These are phyloP conservation scores for Daldinia vernicosa DNA, from an alignment of 495 filamentous ascomycete species.

Conservation along the genomic window DNA sequence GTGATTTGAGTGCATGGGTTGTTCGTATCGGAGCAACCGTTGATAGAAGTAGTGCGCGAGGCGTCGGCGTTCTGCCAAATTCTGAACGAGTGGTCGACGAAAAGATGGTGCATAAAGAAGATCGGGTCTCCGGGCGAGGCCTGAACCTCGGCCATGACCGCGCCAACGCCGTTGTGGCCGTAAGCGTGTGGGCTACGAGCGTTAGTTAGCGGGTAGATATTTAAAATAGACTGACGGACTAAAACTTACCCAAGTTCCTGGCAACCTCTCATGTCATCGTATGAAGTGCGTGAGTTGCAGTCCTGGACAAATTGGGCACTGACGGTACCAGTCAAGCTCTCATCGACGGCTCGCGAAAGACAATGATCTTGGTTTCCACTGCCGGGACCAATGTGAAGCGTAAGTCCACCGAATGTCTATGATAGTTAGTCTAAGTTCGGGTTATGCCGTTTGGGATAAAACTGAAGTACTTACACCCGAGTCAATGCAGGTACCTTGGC, in stretches of 20 bases:
- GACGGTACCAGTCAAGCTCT: slow-evolving; percentile 42
- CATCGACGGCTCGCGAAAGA: slow-evolving; percentile 45
- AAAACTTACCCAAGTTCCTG: slow-evolving; percentile 45
- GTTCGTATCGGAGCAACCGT: slow-evolving; percentile 49
- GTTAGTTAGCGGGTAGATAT: slow-evolving; percentile 14
- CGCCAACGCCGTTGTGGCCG: slow-evolving; percentile 49
- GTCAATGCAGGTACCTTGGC: slow-evolving; percentile 46
- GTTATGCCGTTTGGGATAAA: neutral
- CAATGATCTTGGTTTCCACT: slow-evolving; percentile 42
- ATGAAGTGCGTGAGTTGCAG: slow-evolving; percentile 42
- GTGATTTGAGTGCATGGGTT: slow-evolving; percentile 46
- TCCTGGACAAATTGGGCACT: slow-evolving; percentile 42
- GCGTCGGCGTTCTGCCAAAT: slow-evolving; percentile 54
- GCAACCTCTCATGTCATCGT: slow-evolving; percentile 46
- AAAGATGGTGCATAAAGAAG: slow-evolving; percentile 56
- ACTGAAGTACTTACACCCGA: slow-evolving; percentile 38
- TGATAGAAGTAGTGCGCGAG: slow-evolving; percentile 44
- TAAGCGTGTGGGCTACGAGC: slow-evolving; percentile 38
- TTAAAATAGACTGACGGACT: neutral
- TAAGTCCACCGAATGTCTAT: slow-evolving; percentile 48
- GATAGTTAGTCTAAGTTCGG: slow-evolving; percentile 19
- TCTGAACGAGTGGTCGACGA: slow-evolving; percentile 52
- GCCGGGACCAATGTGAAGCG: slow-evolving; percentile 51
- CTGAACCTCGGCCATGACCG: slow-evolving; percentile 50
- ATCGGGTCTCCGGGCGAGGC: slow-evolving; percentile 52